Conservation (phyloP, 2,329 filamentous ascomycete species). For the Pezicula rhizophila region DNA sequence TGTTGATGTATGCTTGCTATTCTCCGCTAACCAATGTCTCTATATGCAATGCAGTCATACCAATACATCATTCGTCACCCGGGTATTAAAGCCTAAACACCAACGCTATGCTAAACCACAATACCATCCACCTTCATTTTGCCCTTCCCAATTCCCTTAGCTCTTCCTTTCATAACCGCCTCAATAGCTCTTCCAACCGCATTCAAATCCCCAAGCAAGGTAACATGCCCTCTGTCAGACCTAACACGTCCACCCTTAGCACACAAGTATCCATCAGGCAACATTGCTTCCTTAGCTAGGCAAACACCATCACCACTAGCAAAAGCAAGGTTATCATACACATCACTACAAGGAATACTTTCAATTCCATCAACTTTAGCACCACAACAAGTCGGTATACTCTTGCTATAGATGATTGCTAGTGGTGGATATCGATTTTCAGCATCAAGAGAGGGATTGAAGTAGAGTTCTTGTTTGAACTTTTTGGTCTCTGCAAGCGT, state of each 20-base stretch:
- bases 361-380: slow-evolving; percentile 69
- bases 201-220: slow-evolving; percentile 76
- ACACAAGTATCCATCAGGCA: slow-evolving; percentile 71
- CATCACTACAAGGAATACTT: slow-evolving; percentile 68
- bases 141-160: slow-evolving; percentile 69
- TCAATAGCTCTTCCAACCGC: slow-evolving; percentile 70
- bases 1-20: too few species aligned
- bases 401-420: slow-evolving; percentile 80
- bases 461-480: slow-evolving; percentile 72
- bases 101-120: background rate
- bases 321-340: slow-evolving; percentile 83
- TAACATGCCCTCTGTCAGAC: slow-evolving; percentile 82
- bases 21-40: too few species aligned
- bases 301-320: slow-evolving; percentile 86
- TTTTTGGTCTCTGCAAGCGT: slow-evolving; percentile 64
- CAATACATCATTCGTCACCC: too few species aligned
- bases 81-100: background rate
- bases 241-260: slow-evolving; percentile 69
- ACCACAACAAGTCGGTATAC: slow-evolving; percentile 77
- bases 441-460: slow-evolving; percentile 50
- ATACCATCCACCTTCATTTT: background rate
- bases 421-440: slow-evolving; percentile 77
- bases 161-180: slow-evolving; percentile 60
- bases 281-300: slow-evolving; percentile 76
- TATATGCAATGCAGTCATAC: too few species aligned